Conservation (phyloP, 2,329 filamentous ascomycete species). For the Colletotrichum camelliae region DNA sequence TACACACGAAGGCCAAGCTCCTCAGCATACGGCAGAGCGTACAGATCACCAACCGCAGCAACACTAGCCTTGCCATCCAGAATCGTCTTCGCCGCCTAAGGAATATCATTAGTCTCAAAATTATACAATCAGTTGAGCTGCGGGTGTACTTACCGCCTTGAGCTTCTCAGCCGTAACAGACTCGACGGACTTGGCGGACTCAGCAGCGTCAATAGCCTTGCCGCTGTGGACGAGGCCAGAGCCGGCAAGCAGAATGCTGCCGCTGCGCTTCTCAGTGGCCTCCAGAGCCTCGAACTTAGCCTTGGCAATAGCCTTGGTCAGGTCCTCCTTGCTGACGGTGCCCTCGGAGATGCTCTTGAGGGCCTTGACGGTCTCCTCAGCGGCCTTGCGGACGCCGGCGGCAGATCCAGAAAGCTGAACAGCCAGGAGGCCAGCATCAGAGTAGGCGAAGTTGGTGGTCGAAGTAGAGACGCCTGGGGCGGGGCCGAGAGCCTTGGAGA, state of each 20-base stretch:
- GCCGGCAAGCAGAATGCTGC: constrained; percentile 83
- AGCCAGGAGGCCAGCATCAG: constrained; percentile 89
- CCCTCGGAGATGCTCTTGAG: constrained; percentile 83
- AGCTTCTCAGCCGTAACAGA: constrained; percentile 83
- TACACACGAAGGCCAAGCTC: constrained; percentile 96
- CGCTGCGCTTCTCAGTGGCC: constrained; percentile 76
- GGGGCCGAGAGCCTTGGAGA: constrained; percentile 77
- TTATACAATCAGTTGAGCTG: background rate
- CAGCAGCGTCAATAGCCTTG: constrained; percentile 83
- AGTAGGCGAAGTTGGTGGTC: constrained; percentile 85
- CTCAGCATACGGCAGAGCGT: constrained; percentile 88
- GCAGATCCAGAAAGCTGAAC: constrained; percentile 82
- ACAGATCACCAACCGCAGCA: constrained; percentile 88
- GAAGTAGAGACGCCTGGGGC: constrained; percentile 71
- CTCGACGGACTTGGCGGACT: constrained; percentile 79
- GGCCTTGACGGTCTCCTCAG: constrained; percentile 78
- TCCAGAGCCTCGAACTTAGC: constrained; percentile 94
- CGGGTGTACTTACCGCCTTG: constrained; percentile 72
- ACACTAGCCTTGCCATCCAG: constrained; percentile 89
- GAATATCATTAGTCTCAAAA: constrained; percentile 32
- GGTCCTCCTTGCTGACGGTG: constrained; percentile 79
- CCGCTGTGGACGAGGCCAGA: constrained; percentile 81
- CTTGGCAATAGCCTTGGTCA: constrained; percentile 89
- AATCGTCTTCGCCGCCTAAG: constrained; percentile 84
- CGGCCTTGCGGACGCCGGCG: constrained; percentile 73